phyloP scores from a whole-genome alignment of 345 rosid species.

The Rhizophora mangle region DNA sequence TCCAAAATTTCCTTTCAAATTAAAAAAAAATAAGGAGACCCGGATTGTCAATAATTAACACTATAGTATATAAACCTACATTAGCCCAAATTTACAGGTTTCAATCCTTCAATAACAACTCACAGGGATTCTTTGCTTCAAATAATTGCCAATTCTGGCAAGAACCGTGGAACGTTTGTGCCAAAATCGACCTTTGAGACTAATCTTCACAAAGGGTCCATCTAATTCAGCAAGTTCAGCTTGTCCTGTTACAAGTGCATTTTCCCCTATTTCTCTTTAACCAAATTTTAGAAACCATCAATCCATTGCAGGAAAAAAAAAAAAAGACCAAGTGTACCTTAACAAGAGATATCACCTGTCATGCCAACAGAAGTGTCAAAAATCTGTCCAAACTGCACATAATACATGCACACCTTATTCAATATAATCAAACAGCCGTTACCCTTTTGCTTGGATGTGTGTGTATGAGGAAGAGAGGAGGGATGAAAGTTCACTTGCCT shows the following conservation, averaged over 20 bases:
- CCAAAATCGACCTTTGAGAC: constrained; percentile 87
- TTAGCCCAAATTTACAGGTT: not conserved
- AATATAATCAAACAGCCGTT: too few relatives aligned
- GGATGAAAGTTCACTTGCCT: constrained; percentile 39
- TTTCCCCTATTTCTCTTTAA: not conserved
- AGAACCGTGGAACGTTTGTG: constrained; percentile 71
- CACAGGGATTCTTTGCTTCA: constrained; percentile 95
- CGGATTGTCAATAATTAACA: not conserved
- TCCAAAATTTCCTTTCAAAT: constrained; percentile 64
- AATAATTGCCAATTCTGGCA: constrained; percentile 79
- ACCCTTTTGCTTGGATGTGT: too few relatives aligned
- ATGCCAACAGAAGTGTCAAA: constrained; percentile 76
- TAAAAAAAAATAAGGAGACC: not conserved
- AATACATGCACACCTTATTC: not conserved
- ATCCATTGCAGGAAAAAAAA: not conserved
- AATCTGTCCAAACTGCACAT: constrained; percentile 66
- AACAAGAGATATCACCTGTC: constrained; percentile 53
- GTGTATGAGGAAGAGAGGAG: too few relatives aligned
- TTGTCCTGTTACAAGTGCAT: constrained; percentile 35
- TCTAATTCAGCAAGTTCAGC: constrained; percentile 80
- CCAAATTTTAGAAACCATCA: not conserved
- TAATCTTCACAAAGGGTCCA: constrained; percentile 88
- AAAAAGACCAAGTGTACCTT: constrained; percentile 8
- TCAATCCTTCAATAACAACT: constrained; percentile 10
- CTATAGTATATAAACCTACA: not conserved